A percentile compares a stretch with the other conserved stretches of the same genome.
phyloP scores from a whole-genome alignment of 164 flowering plant genomes.

The Houttuynia cordata region DNA sequence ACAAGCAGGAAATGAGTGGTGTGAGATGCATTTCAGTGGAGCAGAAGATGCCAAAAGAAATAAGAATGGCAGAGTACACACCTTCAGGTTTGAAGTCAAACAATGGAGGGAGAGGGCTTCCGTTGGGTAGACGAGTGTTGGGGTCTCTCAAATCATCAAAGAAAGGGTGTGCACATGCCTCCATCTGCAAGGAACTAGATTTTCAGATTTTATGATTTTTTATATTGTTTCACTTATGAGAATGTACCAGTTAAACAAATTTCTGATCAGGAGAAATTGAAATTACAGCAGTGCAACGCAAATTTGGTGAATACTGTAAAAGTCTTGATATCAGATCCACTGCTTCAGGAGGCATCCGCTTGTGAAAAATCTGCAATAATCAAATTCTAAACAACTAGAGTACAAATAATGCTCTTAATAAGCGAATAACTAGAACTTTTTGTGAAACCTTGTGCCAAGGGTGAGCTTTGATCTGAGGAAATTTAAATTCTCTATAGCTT shows the following conservation, averaged over 20 bases:
- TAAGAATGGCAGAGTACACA: constrained; percentile 6
- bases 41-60: background rate
- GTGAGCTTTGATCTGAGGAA: constrained; percentile 94
- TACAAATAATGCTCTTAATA: constrained; percentile 4
- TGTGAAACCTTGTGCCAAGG: constrained; percentile 91
- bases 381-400: background rate
- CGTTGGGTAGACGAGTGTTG: constrained; percentile 59
- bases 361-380: constrained; percentile 60
- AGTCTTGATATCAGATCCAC: constrained; percentile 92
- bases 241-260: too few species aligned
- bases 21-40: background rate
- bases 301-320: constrained; percentile 88
- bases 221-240: too few species aligned
- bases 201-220: background rate
- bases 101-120: constrained; percentile 61
- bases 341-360: constrained; percentile 86
- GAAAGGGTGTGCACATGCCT: constrained; percentile 88
- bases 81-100: constrained; percentile 89
- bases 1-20: constrained; percentile 1
- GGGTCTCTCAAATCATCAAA: constrained; percentile 82
- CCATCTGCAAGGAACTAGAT: constrained; percentile 36
- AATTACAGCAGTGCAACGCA: constrained; percentile 89
- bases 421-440: background rate
- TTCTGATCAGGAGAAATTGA: background rate
- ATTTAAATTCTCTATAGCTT: constrained; percentile 78